phyloP scores from a whole-genome alignment of 1,284 basidiomycete genomes.

The Trichosporon sp. region DNA sequence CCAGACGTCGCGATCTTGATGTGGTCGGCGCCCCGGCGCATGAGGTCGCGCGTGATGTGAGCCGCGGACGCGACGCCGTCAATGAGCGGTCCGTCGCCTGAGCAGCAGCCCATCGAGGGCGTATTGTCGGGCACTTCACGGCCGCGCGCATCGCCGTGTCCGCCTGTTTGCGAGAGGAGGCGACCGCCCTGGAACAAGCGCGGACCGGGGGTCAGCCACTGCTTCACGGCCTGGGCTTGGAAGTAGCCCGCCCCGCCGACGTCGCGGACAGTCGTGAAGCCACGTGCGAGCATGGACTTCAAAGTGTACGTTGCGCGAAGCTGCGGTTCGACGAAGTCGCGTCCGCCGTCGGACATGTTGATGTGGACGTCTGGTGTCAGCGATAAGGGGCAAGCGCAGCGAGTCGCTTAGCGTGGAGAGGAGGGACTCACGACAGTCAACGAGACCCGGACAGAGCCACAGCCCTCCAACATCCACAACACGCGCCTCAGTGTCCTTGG shows the following conservation, averaged over 20 bases:
- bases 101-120: background rate
- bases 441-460: slow-evolving; percentile 35
- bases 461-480: slow-evolving; percentile 30
- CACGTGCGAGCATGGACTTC: slow-evolving; percentile 59
- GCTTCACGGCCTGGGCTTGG: slow-evolving; percentile 32
- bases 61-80: slow-evolving; percentile 26
- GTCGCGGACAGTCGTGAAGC: slow-evolving; percentile 62
- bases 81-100: slow-evolving; percentile 3
- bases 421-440: slow-evolving; percentile 34
- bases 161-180: slow-evolving; percentile 31
- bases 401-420: too few species aligned
- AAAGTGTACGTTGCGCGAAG: slow-evolving; percentile 49
- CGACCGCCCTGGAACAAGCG: slow-evolving; percentile 33
- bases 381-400: too few species aligned
- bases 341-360: slow-evolving; percentile 34
- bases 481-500: background rate
- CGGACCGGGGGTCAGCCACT: slow-evolving; percentile 35
- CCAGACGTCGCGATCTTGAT: slow-evolving; percentile 32
- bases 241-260: slow-evolving; percentile 34
- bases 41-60: slow-evolving; percentile 23
- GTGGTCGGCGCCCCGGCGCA: slow-evolving; percentile 33
- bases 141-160: slow-evolving; percentile 29
- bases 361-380: slow-evolving; percentile 36
- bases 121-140: background rate
- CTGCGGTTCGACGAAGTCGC: slow-evolving; percentile 29